Base-by-base conservation (phyloP, 78 protist genomes). In the Guillardia theta region DNA sequence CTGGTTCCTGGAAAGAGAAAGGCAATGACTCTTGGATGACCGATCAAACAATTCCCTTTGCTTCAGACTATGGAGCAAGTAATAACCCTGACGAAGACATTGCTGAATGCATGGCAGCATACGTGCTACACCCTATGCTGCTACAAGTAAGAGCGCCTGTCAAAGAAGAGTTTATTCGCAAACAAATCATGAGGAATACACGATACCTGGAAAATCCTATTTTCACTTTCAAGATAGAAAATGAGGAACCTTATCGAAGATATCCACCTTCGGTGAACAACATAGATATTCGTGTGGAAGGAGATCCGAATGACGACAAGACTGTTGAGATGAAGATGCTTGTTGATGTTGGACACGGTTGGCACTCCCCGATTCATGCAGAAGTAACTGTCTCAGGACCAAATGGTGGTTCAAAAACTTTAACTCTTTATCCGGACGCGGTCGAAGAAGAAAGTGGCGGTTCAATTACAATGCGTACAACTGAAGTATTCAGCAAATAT, bases 31-130 rank as follows among this genome's bases (percentile, higher is more conserved):
- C n/a, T n/a, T n/a, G n/a, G n/a, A n/a, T n/a, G n/a, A n/a, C n/a
- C n/a, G n/a, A n/a, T n/a, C n/a, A 12, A 44, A 48, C 62, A 18
- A 18, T 6, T 41, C 41, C 8, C 43, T 88, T 88, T 43, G 22
- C 19, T 33, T 48, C 70, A 18, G 54, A 45, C 76, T 88, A 88
- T 27, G 93, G 76, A 1, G 93, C 93, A 6, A 27, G 93, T 64
- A 48, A 48, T 64, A 88, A 88, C 93, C 93, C 93, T 10, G 64
- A 88, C 64, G 93, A 88, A 64, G 93, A 88, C 62, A 48, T 88
- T 22, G 93, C 93, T 41, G 93, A 88, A 64, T 27, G 45, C 54
- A 8, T 88, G 41, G 48, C 93, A n/a, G 93, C 76, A 30, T 88
- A 88, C 93, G 93, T 88, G 76, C 64, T 88, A 6, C 93, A 88